phyloP scores from a whole-genome alignment of 768 basidiomycete species.

The Panus rudis region DNA sequence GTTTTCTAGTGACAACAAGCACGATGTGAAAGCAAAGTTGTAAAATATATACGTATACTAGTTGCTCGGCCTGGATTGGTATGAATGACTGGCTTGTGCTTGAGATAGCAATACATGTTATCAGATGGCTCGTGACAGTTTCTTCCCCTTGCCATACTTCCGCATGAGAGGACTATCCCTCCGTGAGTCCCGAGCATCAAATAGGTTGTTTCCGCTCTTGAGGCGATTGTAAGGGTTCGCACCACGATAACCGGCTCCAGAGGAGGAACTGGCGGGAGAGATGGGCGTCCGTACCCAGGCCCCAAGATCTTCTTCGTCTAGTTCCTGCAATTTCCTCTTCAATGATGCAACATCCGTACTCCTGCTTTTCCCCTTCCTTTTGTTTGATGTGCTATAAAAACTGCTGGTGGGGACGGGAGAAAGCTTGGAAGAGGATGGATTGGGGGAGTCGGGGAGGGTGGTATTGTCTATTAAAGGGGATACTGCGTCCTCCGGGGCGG shows the following conservation, averaged over 20 bases:
- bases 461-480: neutral
- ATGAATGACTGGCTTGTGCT: too few relatives aligned
- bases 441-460: slow-evolving; percentile 11
- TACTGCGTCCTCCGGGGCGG: neutral
- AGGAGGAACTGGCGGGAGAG: slow-evolving; percentile 5
- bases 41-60: too few relatives aligned
- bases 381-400: slow-evolving; percentile 29
- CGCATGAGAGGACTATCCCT: too few relatives aligned
- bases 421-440: slow-evolving; percentile 20
- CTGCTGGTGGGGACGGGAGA: slow-evolving; percentile 25
- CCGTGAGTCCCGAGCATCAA: too few relatives aligned
- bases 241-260: slow-evolving; percentile 6
- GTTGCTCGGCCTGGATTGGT: too few relatives aligned
- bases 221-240: slow-evolving; percentile 30
- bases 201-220: slow-evolving; percentile 29
- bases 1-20: neutral
- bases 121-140: too few relatives aligned
- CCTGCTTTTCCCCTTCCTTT: slow-evolving; percentile 3
- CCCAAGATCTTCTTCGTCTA: slow-evolving; percentile 23
- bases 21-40: slow-evolving; percentile 18
- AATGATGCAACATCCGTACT: slow-evolving; percentile 19
- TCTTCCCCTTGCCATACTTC: too few relatives aligned
- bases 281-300: slow-evolving; percentile 15
- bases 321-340: slow-evolving; percentile 36
- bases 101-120: too few relatives aligned